Percentiles rank a stretch among this genome's conserved stretches.
Conservation (phyloP, 1,284 basidiomycete species). For the Ceratobasidium sp. region DNA sequence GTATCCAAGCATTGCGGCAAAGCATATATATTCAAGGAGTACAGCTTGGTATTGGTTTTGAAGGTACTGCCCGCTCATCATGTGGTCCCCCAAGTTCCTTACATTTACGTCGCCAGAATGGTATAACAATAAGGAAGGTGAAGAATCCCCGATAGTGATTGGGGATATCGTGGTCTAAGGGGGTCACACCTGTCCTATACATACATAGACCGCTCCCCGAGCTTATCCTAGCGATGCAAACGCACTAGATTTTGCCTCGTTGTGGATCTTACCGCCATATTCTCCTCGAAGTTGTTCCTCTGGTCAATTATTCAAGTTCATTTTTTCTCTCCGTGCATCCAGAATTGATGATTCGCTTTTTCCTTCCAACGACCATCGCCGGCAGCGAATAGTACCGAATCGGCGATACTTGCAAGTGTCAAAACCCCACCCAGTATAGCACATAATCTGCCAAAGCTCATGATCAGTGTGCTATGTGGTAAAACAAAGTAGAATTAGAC, state of each 20-base stretch:
- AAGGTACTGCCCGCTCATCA: not conserved
- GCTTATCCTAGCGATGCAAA: too few species aligned
- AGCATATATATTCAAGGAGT: not conserved
- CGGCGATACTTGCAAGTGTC: constrained; percentile 88
- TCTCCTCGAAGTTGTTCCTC: too few species aligned
- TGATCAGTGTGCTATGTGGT: not conserved
- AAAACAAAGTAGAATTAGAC: constrained; percentile 48
- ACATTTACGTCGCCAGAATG: not conserved
- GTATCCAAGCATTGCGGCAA: not conserved
- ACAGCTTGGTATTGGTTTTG: not conserved
- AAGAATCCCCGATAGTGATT: too few species aligned
- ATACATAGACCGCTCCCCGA: too few species aligned
- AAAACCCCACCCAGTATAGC: constrained; percentile 97
- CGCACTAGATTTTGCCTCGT: too few species aligned
- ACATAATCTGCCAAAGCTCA: constrained; percentile 72
- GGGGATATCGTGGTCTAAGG: too few species aligned
- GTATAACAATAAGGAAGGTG: not conserved
- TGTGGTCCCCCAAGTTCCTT: not conserved
- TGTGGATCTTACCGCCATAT: too few species aligned
- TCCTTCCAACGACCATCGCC: too few species aligned
- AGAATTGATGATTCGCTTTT: too few species aligned
- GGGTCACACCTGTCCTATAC: too few species aligned
- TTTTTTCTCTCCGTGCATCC: too few species aligned
- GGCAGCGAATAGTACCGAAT: constrained; percentile 85
- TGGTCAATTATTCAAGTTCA: too few species aligned